Conservation (phyloP, 345 rosid genomes). For the Ceriops zippeliana region DNA sequence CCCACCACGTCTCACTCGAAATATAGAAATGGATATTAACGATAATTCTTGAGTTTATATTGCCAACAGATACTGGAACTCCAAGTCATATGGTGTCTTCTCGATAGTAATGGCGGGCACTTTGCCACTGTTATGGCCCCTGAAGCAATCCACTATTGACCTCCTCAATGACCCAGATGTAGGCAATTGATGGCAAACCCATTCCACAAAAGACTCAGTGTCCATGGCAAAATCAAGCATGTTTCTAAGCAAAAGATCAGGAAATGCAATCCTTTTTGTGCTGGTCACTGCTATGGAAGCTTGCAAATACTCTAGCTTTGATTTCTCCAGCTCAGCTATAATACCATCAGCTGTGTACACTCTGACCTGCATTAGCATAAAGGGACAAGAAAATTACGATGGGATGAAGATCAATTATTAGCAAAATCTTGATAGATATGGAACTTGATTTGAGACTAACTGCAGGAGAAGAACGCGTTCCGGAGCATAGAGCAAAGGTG, state of each 20-base stretch:
- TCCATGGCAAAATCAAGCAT: constrained; percentile 46
- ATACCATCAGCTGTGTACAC: constrained; percentile 80
- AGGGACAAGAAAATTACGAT: background rate
- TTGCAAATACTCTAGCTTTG: constrained; percentile 85
- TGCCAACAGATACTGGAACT: constrained; percentile 70
- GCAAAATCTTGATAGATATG: background rate
- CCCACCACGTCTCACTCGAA: background rate
- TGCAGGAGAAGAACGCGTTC: constrained; percentile 90
- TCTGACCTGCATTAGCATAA: constrained; percentile 53
- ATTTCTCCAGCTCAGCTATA: constrained; percentile 61
- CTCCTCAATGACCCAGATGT: constrained; percentile 75
- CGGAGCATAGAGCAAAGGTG: constrained; percentile 80
- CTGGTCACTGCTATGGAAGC: constrained; percentile 68
- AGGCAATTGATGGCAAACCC: constrained; percentile 80
- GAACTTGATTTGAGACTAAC: constrained; percentile 37
- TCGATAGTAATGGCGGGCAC: constrained; percentile 39
- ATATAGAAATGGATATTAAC: background rate
- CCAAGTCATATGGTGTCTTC: constrained; percentile 65
- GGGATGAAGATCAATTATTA: background rate
- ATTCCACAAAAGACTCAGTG: constrained; percentile 51
- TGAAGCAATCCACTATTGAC: constrained; percentile 75
- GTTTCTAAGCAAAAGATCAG: constrained; percentile 58
- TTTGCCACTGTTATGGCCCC: constrained; percentile 42
- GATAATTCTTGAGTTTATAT: constrained; percentile 29
- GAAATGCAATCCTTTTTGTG: constrained; percentile 64